Conservation (phyloP, 2,329 filamentous ascomycete genomes). For the Moelleriella libera region DNA sequence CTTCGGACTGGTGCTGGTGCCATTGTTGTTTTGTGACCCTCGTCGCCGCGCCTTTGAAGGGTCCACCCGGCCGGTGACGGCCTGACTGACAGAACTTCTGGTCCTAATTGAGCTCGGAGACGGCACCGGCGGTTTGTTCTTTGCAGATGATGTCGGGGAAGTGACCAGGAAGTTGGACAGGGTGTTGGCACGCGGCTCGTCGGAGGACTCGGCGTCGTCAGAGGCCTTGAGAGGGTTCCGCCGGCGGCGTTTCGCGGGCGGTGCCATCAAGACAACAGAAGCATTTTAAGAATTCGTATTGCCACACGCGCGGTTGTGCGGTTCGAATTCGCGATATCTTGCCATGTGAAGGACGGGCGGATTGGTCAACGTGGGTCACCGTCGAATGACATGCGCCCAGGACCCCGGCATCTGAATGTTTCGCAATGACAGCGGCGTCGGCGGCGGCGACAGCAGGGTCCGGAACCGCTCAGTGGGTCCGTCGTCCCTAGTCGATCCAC, state of each 20-base stretch:
- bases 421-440: too few species aligned
- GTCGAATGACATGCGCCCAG: too few species aligned
- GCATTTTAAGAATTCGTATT: not conserved
- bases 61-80: constrained; percentile 5
- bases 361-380: too few species aligned
- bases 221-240: constrained; percentile 37
- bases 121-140: constrained; percentile 15
- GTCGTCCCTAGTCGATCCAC: too few species aligned
- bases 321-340: not conserved
- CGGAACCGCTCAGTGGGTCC: too few species aligned
- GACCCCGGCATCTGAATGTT: too few species aligned
- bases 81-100: constrained; percentile 5
- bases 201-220: constrained; percentile 29
- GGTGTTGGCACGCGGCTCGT: constrained; percentile 24
- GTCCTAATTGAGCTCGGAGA: constrained; percentile 28
- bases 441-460: too few species aligned
- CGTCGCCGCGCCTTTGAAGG: constrained; percentile 9
- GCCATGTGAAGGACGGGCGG: too few species aligned
- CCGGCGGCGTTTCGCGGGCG: constrained; percentile 44
- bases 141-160: constrained; percentile 29
- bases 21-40: constrained; percentile 11
- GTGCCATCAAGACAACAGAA: constrained; percentile 33
- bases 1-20: constrained; percentile 19
- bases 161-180: constrained; percentile 39
- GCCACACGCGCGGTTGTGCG: not conserved